Percentiles rank a stretch among this genome's conserved stretches.
These are phyloP conservation scores for Trametes coccinea DNA, from an alignment of 768 basidiomycete genomes.

Conservation along the genomic window DNA sequence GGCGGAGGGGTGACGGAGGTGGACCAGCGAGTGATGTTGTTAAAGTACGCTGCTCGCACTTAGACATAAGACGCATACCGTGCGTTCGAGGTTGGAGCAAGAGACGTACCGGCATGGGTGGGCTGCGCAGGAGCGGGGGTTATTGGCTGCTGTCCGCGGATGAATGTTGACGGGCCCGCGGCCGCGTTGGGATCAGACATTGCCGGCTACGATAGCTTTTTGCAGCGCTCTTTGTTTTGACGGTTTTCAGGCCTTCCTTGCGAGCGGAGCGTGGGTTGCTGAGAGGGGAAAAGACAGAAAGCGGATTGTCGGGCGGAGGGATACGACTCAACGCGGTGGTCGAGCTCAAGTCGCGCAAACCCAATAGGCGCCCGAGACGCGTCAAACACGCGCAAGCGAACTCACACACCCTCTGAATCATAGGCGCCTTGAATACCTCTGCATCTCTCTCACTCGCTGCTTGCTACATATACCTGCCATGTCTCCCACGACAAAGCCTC, in stretches of 20 bases:
- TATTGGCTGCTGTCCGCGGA: slow-evolving; percentile 19
- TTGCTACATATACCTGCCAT: slow-evolving; percentile 34
- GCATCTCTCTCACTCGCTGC: background rate
- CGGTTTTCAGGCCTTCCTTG: too few species aligned
- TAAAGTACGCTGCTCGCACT: slow-evolving; percentile 51
- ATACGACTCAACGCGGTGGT: slow-evolving; percentile 5
- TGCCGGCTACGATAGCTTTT: background rate
- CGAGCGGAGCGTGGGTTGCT: too few species aligned
- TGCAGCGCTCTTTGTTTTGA: too few species aligned
- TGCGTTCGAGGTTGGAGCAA: background rate
- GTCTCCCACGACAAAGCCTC: slow-evolving; percentile 57
- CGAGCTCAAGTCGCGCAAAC: slow-evolving; percentile 15
- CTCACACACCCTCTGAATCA: background rate
- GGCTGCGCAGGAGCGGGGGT: slow-evolving; percentile 29
- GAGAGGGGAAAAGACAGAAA: background rate
- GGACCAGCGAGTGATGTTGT: slow-evolving; percentile 73
- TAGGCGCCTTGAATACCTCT: background rate
- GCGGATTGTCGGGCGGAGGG: background rate
- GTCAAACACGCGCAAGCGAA: slow-evolving; percentile 5
- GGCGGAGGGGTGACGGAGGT: slow-evolving; percentile 56
- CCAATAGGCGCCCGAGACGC: slow-evolving; percentile 16
- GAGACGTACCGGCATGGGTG: slow-evolving; percentile 31
- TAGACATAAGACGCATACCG: slow-evolving; percentile 1
- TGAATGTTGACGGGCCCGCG: slow-evolving; percentile 20
- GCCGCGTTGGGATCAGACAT: slow-evolving; percentile 17